Conservation (phyloP, 306 rosid species). For the Cyamopsis tetragonoloba region DNA sequence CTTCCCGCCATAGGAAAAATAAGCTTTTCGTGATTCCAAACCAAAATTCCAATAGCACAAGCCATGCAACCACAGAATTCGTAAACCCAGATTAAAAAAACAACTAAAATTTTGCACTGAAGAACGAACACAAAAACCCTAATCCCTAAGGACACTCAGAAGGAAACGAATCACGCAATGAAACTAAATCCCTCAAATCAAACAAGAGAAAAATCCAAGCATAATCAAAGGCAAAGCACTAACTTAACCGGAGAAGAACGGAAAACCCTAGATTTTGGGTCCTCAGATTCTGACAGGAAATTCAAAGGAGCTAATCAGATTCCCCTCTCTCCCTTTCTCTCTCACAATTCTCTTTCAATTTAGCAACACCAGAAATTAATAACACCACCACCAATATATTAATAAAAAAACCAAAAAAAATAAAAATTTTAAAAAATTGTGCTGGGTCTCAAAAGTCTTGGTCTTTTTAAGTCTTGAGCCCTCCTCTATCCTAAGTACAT, state of each 20-base stretch:
- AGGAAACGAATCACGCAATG: constrained; percentile 18
- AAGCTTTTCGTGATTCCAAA: constrained; percentile 23
- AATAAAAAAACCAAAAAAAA: not conserved
- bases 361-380: constrained; percentile 26
- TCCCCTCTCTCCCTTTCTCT: constrained; percentile 28
- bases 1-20: not conserved
- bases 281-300: constrained; percentile 43
- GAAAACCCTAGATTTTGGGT: constrained; percentile 49
- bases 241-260: constrained; percentile 31
- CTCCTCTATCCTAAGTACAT: constrained; percentile 8
- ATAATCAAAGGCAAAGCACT: constrained; percentile 10
- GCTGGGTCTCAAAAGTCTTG: constrained; percentile 17
- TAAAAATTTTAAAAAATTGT: not conserved
- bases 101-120: not conserved
- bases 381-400: constrained; percentile 5
- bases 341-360: constrained; percentile 33
- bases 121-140: constrained; percentile 25
- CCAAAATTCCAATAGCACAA: constrained; percentile 19
- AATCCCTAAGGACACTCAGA: constrained; percentile 27
- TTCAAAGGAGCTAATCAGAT: constrained; percentile 51
- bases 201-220: not conserved
- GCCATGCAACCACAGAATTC: constrained; percentile 31
- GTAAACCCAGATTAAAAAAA: not conserved
- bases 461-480: constrained; percentile 19
- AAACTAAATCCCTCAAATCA: constrained; percentile 9